Conservation (phyloP, 1,139 yeast genomes). For the Scheffersomyces lignicola region DNA sequence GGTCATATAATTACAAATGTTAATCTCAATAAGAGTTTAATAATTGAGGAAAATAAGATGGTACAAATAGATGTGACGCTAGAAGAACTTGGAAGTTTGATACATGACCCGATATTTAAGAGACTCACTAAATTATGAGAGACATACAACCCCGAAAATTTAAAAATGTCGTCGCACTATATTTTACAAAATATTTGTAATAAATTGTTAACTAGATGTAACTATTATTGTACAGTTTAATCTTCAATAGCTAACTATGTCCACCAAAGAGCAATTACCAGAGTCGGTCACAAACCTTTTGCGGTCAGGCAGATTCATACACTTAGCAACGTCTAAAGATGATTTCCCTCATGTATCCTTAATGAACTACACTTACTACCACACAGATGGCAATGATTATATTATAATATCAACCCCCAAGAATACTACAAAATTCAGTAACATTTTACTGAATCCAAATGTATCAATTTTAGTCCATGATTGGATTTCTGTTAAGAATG, state of each 20-base stretch:
- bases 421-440: slow-evolving; percentile 67
- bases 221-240: too few species aligned
- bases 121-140: slow-evolving; percentile 31
- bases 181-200: background rate
- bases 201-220: background rate
- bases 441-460: slow-evolving; percentile 64
- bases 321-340: slow-evolving; percentile 72
- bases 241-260: slow-evolving; percentile 7
- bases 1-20: slow-evolving; percentile 33
- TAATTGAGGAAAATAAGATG: slow-evolving; percentile 47
- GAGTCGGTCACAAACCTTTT: slow-evolving; percentile 54
- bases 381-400: slow-evolving; percentile 38
- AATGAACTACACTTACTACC: slow-evolving; percentile 79
- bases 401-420: slow-evolving; percentile 71
- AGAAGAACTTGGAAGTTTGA: slow-evolving; percentile 38
- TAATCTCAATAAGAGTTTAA: slow-evolving; percentile 29
- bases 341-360: slow-evolving; percentile 79
- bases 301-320: slow-evolving; percentile 66
- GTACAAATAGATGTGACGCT: slow-evolving; percentile 48
- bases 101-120: slow-evolving; percentile 33
- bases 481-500: slow-evolving; percentile 65
- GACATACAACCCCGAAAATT: background rate
- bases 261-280: slow-evolving; percentile 41
- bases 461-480: slow-evolving; percentile 85
- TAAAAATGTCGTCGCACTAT: slow-evolving; percentile 1